A percentile compares a stretch with the other conserved stretches of the same genome.
Evolutionary conservation across 73 alveolate species (phyloP).

Genomic region (Breviolum minutum): DNA sequence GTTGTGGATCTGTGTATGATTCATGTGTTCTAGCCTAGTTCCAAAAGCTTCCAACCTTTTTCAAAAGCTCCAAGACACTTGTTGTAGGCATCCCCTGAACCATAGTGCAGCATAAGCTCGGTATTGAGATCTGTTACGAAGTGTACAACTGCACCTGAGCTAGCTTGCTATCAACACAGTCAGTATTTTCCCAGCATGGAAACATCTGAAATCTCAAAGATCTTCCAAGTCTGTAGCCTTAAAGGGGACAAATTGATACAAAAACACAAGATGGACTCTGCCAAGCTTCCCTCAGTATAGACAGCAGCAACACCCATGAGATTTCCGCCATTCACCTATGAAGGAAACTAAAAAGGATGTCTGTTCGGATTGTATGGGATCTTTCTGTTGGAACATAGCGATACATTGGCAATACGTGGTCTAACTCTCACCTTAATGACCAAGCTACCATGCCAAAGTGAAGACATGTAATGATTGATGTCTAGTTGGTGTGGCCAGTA

Average conservation of each 20-base stretch:
- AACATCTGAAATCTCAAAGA: too few relatives aligned
- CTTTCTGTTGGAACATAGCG: not conserved
- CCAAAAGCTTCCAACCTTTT: not conserved
- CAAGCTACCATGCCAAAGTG: too few relatives aligned
- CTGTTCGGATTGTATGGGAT: too few relatives aligned
- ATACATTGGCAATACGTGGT: not conserved
- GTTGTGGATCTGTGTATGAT: too few relatives aligned
- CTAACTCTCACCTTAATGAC: not conserved
- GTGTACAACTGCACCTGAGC: slow-evolving; percentile 56
- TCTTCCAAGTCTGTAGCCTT: not conserved
- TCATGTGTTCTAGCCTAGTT: too few relatives aligned
- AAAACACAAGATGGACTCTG: not conserved
- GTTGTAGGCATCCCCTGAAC: slow-evolving; percentile 73
- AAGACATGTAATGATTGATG: too few relatives aligned
- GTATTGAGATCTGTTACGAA: slow-evolving; percentile 50
- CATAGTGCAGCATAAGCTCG: slow-evolving; percentile 67
- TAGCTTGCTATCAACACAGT: not conserved
- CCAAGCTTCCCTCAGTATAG: slow-evolving; percentile 23
- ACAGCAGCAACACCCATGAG: slow-evolving; percentile 55
- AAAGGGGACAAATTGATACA: not conserved
- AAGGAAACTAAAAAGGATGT: not conserved
- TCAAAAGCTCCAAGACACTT: slow-evolving; percentile 8
- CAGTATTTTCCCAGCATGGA: too few relatives aligned
- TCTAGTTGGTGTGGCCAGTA: too few relatives aligned
- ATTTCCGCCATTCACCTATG: slow-evolving; percentile 41